A percentile compares a stretch with the other conserved stretches of the same genome.
These are phyloP conservation scores for Puccinia triticina DNA, from an alignment of 1,284 basidiomycete genomes.

Conservation along the genomic window DNA sequence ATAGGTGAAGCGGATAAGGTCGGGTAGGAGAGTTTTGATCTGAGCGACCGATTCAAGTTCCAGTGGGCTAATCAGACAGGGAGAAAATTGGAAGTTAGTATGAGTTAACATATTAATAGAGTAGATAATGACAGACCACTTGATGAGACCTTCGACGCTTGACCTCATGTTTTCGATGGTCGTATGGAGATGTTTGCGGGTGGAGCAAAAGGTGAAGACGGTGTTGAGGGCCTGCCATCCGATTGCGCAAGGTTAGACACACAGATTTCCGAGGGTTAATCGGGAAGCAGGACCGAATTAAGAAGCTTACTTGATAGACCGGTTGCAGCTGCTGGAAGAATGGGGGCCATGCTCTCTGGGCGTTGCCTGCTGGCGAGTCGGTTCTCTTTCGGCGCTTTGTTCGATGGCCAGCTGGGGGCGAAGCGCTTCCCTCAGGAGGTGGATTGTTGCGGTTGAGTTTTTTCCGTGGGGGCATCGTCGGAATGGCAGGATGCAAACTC, in stretches of 20 bases:
- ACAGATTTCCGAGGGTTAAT: not conserved
- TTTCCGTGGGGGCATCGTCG: no score
- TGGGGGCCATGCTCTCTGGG: conserved; percentile 57
- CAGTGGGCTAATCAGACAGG: conserved; percentile 68
- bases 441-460: no score
- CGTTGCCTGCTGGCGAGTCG: not conserved
- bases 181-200: conserved; percentile 77
- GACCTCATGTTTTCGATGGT: conserved; percentile 76
- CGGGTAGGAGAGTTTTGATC: conserved; percentile 83
- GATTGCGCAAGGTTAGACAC: not conserved
- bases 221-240: conserved; percentile 76
- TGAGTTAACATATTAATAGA: not conserved
- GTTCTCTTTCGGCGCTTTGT: not conserved
- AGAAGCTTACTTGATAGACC: conserved; percentile 59
- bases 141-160: conserved; percentile 77
- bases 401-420: no score
- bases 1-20: conserved; percentile 79
- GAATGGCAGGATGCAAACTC: no score
- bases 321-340: conserved; percentile 61
- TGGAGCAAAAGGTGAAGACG: conserved; percentile 82
- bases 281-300: no score
- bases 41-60: conserved; percentile 77
- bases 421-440: no score
- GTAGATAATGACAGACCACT: conserved; percentile 64
- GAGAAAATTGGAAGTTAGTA: not conserved